These are phyloP conservation scores for Beta macrorhiza DNA, from an alignment of 179 eudicot genomes.

Conservation along the genomic window DNA sequence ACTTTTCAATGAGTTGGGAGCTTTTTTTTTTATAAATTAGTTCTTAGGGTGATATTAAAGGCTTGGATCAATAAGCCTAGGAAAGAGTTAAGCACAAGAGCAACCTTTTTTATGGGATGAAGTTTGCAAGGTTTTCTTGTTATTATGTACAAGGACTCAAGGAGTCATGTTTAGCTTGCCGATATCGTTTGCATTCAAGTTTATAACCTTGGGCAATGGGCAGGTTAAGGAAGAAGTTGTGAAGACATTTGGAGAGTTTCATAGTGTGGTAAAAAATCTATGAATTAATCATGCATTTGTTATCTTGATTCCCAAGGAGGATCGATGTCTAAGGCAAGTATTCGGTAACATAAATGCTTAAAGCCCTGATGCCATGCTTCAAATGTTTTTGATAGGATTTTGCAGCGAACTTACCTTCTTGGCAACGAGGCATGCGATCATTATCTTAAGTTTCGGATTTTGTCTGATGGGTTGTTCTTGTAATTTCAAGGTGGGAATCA, in stretches of 20 bases:
- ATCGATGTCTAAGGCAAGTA: background rate
- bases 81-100: background rate
- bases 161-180: background rate
- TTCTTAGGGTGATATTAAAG: background rate
- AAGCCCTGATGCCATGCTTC: background rate
- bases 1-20: background rate
- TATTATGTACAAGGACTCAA: background rate
- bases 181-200: background rate
- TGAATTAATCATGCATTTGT: background rate
- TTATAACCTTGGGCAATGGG: background rate
- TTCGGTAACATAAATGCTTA: background rate
- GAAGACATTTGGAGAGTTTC: background rate
- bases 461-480: background rate
- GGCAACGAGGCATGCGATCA: background rate
- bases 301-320: slow-evolving; percentile 4
- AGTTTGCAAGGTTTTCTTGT: background rate
- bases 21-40: background rate
- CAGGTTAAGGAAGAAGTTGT: background rate
- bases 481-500: background rate
- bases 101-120: background rate
- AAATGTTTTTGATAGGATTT: too few species aligned
- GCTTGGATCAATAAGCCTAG: background rate
- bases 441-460: background rate
- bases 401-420: too few species aligned
- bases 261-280: background rate